Evolutionary conservation across 495 filamentous ascomycete species (phyloP).

Genomic region (Neurospora tetraspora): DNA sequence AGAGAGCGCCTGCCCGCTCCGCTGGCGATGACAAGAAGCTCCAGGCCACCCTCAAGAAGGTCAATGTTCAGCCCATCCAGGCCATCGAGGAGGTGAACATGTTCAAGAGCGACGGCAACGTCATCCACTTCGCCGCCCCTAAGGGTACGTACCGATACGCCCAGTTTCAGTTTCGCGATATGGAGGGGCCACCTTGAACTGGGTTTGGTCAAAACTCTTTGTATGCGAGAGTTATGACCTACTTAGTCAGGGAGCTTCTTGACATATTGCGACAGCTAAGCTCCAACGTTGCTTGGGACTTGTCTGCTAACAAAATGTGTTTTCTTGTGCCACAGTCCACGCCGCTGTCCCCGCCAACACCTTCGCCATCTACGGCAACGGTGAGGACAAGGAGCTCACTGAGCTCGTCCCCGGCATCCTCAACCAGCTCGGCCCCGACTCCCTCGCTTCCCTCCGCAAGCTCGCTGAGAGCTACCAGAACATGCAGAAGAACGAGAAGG

Average conservation of each 20-base stretch:
- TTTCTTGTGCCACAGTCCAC: conserved; percentile 65
- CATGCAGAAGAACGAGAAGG: conserved; percentile 94
- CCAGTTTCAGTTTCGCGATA: background rate
- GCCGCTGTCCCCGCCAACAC: conserved; percentile 91
- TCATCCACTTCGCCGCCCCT: conserved; percentile 95
- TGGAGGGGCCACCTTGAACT: background rate
- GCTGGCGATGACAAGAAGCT: conserved; percentile 99
- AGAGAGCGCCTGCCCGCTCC: conserved; percentile 87
- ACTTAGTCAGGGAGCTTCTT: background rate
- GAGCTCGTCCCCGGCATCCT: conserved; percentile 98
- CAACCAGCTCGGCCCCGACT: conserved; percentile 97
- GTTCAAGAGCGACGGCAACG: conserved; percentile 99
- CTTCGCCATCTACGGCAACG: conserved; percentile 97
- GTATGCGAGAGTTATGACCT: background rate
- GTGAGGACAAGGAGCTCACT: conserved; percentile 98
- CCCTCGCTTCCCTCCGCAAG: conserved; percentile 94
- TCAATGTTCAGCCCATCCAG: conserved; percentile 95
- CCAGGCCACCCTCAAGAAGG: conserved; percentile 86
- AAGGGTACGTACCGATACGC: conserved; percentile 57
- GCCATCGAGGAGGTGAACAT: conserved; percentile 99
- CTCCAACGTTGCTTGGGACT: background rate
- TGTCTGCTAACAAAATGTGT: background rate
- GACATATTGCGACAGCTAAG: background rate
- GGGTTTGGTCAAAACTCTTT: background rate
- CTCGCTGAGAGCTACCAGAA: conserved; percentile 98